Evolutionary conservation across 148 eudicot genomes (phyloP).

Genomic region (Nepenthes gracilis): DNA sequence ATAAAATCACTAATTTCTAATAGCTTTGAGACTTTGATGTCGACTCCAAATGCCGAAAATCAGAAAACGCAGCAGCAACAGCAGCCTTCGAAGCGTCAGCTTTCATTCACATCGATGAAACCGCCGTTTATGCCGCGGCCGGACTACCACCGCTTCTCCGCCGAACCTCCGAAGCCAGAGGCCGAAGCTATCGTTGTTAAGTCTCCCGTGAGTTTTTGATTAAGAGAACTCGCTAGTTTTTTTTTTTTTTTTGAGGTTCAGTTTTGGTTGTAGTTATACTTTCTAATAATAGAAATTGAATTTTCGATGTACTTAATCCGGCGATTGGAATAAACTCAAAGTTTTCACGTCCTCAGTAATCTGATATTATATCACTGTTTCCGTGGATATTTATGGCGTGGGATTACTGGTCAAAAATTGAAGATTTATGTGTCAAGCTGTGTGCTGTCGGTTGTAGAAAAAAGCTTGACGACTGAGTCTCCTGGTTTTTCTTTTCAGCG

Average conservation of each 20-base stretch:
- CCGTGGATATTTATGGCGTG: too few relatives aligned
- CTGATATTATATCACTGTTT: too few relatives aligned
- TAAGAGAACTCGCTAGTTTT: background rate
- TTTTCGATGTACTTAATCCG: too few relatives aligned
- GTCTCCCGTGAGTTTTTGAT: constrained; percentile 37
- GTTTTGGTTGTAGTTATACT: background rate
- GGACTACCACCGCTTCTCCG: constrained; percentile 66
- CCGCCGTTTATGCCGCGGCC: constrained; percentile 40
- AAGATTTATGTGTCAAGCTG: too few relatives aligned
- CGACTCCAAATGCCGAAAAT: constrained; percentile 17
- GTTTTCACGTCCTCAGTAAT: too few relatives aligned
- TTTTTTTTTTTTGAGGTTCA: background rate
- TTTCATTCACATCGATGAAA: constrained; percentile 45
- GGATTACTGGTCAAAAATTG: too few relatives aligned
- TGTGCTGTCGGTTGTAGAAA: too few relatives aligned
- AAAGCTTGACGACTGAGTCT: too few relatives aligned
- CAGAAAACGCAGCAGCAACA: constrained; percentile 16
- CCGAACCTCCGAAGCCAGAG: constrained; percentile 9
- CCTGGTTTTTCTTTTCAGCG: too few relatives aligned
- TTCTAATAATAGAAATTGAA: too few relatives aligned
- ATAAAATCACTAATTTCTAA: background rate
- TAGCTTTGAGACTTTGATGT: constrained; percentile 12
- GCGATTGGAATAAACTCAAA: too few relatives aligned
- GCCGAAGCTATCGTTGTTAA: constrained; percentile 48
- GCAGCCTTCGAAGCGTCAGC: constrained; percentile 32